Base-by-base conservation (phyloP, 2,329 filamentous ascomycete genomes). In the Pseudocercospora fijiensis region DNA sequence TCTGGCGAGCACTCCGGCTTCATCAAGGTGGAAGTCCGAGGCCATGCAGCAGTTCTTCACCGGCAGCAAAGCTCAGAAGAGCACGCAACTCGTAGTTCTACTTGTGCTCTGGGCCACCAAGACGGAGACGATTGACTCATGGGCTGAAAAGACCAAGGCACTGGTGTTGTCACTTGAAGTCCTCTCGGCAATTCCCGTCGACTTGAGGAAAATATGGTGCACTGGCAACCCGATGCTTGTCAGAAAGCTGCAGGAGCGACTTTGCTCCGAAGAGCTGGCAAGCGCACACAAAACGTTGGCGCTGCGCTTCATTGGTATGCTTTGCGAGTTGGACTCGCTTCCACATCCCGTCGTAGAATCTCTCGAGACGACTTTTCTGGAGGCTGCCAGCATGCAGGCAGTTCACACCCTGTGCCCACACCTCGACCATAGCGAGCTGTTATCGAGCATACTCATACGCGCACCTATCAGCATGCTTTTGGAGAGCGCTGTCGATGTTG, bases 181-280 rank as follows among this genome's bases (percentile, higher is more conserved):
- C 13, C 61, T 76, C 18, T 58, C 59, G 16, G 73, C 71, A 1
- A 65, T 78, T 2, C 70, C 74, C 1, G 37, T 60, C 3, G 66
- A 71, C n/a, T 63, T 70, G 5, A 65, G 70, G 11, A 65, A 71
- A 16, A 69, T 72, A 16, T 77, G 75, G 74, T 72, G 71, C 28
- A 61, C 65, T 8, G 68, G 69, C 5, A 77, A 77, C 52, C 61
- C 63, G 4, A 63, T 67, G 33, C 68, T 73, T 30, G 59, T 76
- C 9, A 68, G 72, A 47, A 77, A 76, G 61, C 45, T 78, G 47
- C 70, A 76, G 30, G 73, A 76, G 51, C 76, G 75, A 51, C 66
- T 72, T 4, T 64, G 71, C 10, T 68, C 68, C 5, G 63, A 59
- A 7, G 65, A 69, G 1, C 41, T 71, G 20, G 65, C 70, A 26